phyloP scores from a whole-genome alignment of 2,329 filamentous ascomycete genomes.

The Aspergillus fijiensis region DNA sequence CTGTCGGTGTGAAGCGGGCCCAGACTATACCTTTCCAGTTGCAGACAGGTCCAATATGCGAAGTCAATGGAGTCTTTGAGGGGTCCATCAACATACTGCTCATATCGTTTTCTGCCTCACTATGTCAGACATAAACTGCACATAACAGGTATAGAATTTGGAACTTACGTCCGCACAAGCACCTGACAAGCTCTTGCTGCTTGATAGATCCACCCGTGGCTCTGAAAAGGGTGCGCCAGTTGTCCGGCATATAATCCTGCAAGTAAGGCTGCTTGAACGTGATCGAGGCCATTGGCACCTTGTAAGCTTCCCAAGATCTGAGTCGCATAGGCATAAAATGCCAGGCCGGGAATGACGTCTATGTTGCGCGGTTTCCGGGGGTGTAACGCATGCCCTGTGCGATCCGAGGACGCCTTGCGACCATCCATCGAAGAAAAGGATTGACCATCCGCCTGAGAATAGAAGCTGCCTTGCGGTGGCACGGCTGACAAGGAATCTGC shows the following conservation, averaged over 20 bases:
- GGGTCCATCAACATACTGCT: conserved; percentile 28
- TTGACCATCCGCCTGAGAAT: conserved; percentile 17
- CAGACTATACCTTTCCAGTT: conserved; percentile 74
- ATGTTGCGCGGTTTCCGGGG: conserved; percentile 58
- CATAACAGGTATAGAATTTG: not conserved
- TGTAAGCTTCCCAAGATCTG: conserved; percentile 81
- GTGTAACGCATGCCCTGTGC: not conserved
- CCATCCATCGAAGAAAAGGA: conserved; percentile 21
- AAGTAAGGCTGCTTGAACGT: conserved; percentile 81
- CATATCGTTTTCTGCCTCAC: conserved; percentile 34
- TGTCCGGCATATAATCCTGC: conserved; percentile 89
- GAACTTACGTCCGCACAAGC: conserved; percentile 66
- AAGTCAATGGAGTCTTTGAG: conserved; percentile 65
- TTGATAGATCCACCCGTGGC: conserved; percentile 68
- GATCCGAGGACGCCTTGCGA: conserved; percentile 18
- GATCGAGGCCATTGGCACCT: conserved; percentile 75
- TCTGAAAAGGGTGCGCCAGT: conserved; percentile 81
- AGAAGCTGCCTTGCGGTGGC: conserved; percentile 22
- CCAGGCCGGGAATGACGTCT: conserved; percentile 82
- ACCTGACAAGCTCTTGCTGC: conserved; percentile 64
- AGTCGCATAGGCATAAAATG: conserved; percentile 83
- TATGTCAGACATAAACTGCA: conserved; percentile 6
- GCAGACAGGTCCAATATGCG: conserved; percentile 90
- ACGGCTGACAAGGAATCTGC: conserved; percentile 27
- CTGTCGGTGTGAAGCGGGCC: not conserved